A percentile compares a stretch with the other conserved stretches of the same genome.
phyloP scores from a whole-genome alignment of 768 basidiomycete species.

The Suillus alpinus region DNA sequence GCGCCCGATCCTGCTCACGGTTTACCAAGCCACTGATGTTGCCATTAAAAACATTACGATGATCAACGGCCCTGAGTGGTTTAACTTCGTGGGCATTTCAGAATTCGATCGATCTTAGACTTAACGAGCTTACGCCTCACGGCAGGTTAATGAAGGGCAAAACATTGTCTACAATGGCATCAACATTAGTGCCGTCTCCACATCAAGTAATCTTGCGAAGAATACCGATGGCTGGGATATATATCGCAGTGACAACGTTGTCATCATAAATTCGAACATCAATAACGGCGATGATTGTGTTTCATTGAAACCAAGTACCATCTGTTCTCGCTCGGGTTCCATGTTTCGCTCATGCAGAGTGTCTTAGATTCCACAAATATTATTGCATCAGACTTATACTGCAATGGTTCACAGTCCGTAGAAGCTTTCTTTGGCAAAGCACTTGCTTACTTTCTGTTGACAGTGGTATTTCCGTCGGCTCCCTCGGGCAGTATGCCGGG shows the following conservation, averaged over 20 bases:
- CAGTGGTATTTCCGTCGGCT: slow-evolving; percentile 52
- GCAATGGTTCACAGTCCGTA: slow-evolving; percentile 53
- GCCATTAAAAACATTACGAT: slow-evolving; percentile 45
- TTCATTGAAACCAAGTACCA: slow-evolving; percentile 51
- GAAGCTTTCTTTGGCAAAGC: neutral
- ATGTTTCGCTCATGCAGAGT: neutral
- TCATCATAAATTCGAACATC: slow-evolving; percentile 48
- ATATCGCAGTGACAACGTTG: slow-evolving; percentile 52
- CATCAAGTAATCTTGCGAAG: slow-evolving; percentile 37
- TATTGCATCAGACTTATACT: slow-evolving; percentile 53
- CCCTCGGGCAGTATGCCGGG: slow-evolving; percentile 43
- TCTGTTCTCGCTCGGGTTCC: neutral
- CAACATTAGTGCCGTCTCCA: slow-evolving; percentile 45
- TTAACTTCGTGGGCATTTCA: slow-evolving; percentile 39
- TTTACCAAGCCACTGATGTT: slow-evolving; percentile 50
- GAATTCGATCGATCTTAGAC: neutral
- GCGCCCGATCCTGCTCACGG: slow-evolving; percentile 54
- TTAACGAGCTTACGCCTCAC: neutral
- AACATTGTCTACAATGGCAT: slow-evolving; percentile 46
- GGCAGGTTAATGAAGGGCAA: slow-evolving; percentile 46
- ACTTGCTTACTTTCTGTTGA: neutral
- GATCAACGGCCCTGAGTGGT: slow-evolving; percentile 52
- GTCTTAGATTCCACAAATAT: slow-evolving; percentile 49
- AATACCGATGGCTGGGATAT: slow-evolving; percentile 69
- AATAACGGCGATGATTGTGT: slow-evolving; percentile 61